Evolutionary conservation across 2,329 filamentous ascomycete species (phyloP), one percentile per base, ranked within the genome.

Genomic region (Hypoxylon sp.): DNA sequence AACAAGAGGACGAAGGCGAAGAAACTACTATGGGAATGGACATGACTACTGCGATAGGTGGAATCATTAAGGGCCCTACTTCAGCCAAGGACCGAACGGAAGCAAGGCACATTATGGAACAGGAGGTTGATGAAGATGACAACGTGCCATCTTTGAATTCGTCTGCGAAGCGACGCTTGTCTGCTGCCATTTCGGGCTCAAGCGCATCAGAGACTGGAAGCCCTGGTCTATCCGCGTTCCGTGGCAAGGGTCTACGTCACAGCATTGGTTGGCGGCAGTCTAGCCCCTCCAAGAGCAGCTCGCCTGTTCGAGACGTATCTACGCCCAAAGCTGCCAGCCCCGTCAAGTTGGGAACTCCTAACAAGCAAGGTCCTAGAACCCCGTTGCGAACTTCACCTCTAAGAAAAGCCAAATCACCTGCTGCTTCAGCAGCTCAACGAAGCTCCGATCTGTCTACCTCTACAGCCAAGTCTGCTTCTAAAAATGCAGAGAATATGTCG

Each of bases 41-140:
- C 34, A 82, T 89, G 66, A 89, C 86, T 2, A 76, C 76, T 34
- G 82, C 80, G 4, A 74, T 88, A 35, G 86, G 87, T 7, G 76
- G 78, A 6, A 89, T 90, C 40, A 72, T 88, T 65, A 67, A 74
- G 69, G 56, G 72, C 57, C 64, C 69, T 15, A 64, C 67, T 30
- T 61, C 71, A 16, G 66, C 66, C 13, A 73, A 72, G 37, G 69
- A 73, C 25, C 76, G 77, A 27, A 67, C 70, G 6, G 71, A 78
- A 47, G 82, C 78, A 6, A 85, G 81, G 64, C 75, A 76, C 35
- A 66, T 82, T 8, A 83, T 86, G 80, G 81, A 86, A 59, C 71
- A 80, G 57, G 83, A 86, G 62, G 77, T 72, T 9, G 75, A 81
- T 56, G 68, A 73, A 55, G 72, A 82, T 19, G 76, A 80, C 37